phyloP scores from a whole-genome alignment of 2,329 filamentous ascomycete genomes.

The Waltergamsia citrina region DNA sequence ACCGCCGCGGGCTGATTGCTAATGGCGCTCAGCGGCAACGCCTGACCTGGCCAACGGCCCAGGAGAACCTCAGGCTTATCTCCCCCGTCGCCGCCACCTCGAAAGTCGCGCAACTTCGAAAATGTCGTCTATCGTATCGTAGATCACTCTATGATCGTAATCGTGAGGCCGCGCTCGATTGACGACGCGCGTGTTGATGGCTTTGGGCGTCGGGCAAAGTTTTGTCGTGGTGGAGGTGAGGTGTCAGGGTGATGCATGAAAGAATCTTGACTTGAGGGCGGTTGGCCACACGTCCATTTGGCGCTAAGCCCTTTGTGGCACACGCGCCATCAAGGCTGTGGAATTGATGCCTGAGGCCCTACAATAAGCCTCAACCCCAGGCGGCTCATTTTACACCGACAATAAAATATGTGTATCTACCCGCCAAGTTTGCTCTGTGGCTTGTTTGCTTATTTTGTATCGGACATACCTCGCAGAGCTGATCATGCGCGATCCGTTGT shows the following conservation, averaged over 20 bases:
- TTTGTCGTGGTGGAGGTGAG: conserved; percentile 34
- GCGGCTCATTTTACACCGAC: too few species aligned
- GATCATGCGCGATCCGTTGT: too few species aligned
- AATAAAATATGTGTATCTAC: too few species aligned
- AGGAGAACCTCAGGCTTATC: conserved; percentile 35
- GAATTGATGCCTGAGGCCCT: conserved; percentile 16
- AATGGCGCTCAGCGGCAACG: conserved; percentile 15
- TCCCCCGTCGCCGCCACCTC: conserved; percentile 35
- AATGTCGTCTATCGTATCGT: conserved; percentile 24
- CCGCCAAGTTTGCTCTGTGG: too few species aligned
- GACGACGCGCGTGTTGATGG: conserved; percentile 43
- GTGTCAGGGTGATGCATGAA: conserved; percentile 26
- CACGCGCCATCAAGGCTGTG: conserved; percentile 5
- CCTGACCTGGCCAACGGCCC: conserved; percentile 31
- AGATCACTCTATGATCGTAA: conserved; percentile 14
- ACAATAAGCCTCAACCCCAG: too few species aligned
- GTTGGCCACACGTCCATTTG: conserved; percentile 18
- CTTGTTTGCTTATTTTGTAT: too few species aligned
- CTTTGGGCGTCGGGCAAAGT: conserved; percentile 24
- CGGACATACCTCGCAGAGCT: too few species aligned
- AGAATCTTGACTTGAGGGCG: conserved; percentile 33
- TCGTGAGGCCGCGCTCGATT: conserved; percentile 29
- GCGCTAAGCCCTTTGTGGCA: conserved; percentile 22
- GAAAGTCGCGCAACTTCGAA: conserved; percentile 22
- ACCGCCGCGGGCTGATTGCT: conserved; percentile 18